Base-by-base conservation (phyloP, 106 monocot genomes). In the Posidonia australis region DNA sequence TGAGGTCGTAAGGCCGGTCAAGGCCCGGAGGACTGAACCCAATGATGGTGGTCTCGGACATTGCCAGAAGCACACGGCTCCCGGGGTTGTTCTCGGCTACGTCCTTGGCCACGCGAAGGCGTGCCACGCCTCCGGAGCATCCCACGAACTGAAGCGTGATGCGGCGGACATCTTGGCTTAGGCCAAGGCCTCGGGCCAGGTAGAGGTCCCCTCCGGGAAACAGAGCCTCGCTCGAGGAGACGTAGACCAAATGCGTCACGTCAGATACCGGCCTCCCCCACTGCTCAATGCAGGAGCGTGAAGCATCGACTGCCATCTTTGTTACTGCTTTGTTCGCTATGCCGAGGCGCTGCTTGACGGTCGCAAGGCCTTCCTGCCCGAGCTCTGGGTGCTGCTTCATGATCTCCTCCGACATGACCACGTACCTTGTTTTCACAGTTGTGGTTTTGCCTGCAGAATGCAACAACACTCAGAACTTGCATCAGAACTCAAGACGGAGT, bases 1-100 rank as follows among this genome's bases (percentile, higher is more conserved):
- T 83, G 36, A 93, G 83, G 63, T 93, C 88, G 60, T 88, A 88
- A 0, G 88, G 85, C 9, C 88, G 80, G 72, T 53, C 42, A 24
- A 12, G 57, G 70, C 72, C 86, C 6, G 93, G 88, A 3, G 85
- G 85, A 0, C 88, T 77, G 80, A 79, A 88, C 2, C 88, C 85
- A 10, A 88, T 25, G 58, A 84, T 62, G 22, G 88, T 93, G 27
- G 88, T 88, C 67, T 93, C 92, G 0, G 92, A 71, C 4, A 88
- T 85, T 16, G 70, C 83, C 46, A 93, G 70, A 16, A 88, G 80
- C 41, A 85, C 81, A 24, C 92, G 92, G 77, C 82, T 77, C 0
- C 88, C 92, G 6, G 80, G 82, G 78, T 93, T 93, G 76, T 81
- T 88, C 77, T 93, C 92, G 14, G 83, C 85, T 23, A 93, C 63